Percentiles rank a stretch among this genome's conserved stretches.
These are phyloP conservation scores for Ilex aquifolium DNA, from an alignment of 257 asterid genomes.

Conservation along the genomic window DNA sequence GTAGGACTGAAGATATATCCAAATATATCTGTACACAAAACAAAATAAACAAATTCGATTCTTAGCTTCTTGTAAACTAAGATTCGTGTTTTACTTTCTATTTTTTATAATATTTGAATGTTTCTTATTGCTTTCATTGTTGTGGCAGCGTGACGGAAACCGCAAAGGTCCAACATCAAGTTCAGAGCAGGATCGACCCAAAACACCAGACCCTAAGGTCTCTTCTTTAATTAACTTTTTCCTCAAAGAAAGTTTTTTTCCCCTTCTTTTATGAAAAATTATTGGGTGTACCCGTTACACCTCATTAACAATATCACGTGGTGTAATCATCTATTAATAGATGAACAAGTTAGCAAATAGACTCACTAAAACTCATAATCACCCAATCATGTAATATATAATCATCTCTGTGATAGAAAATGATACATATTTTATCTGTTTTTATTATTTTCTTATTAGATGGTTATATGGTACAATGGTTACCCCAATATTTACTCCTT, in stretches of 20 bases:
- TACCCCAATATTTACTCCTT: neutral
- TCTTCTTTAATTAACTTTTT: neutral
- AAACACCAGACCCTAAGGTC: slow-evolving; percentile 90
- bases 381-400: no score
- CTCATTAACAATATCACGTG: no score
- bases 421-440: neutral
- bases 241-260: neutral
- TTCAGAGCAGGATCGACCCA: slow-evolving; percentile 65
- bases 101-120: slow-evolving; percentile 2
- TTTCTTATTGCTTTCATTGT: slow-evolving; percentile 9
- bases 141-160: slow-evolving; percentile 70
- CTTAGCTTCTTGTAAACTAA: neutral
- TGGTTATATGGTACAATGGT: neutral
- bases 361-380: no score
- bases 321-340: no score
- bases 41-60: neutral
- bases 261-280: neutral
- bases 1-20: slow-evolving; percentile 26
- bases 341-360: no score
- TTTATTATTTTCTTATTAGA: no score
- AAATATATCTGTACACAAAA: no score
- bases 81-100: neutral
- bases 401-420: no score
- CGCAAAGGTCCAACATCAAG: slow-evolving; percentile 57
- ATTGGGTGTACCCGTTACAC: no score